Evolutionary conservation across 257 asterid genomes (phyloP), one percentile per base, ranked within the genome.

Genomic region (Catharanthus roseus): DNA sequence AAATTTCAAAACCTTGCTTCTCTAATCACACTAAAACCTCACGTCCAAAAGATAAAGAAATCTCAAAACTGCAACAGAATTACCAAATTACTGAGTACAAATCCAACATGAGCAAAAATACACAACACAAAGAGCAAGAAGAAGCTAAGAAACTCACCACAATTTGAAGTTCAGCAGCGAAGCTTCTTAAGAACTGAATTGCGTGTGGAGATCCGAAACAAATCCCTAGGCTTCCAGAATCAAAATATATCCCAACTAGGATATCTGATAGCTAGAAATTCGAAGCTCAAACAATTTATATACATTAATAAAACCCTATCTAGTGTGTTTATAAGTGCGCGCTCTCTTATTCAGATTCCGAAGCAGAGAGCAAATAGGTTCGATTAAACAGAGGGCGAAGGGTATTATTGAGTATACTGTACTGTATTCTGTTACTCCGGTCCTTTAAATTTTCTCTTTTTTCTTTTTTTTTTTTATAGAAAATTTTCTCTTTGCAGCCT

Each of bases 221-320:
- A 45, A 73, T 36, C 72, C 72, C 50, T 39, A 13, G 21, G 11
- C 39, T 66, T 39, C 29, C 42, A 50, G 51, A 44, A n/a, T 34
- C 65, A 54, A 41, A 58, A 28, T 2, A 10, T 29, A 16, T 44
- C 15, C 19, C 42, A 66, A 4, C 29, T 47, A 13, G 2, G 24
- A 38, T 18, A 41, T 50, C 24, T 8, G 38, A 44, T 49, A 39
- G 45, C 31, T 6, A 28, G 6, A 4, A 64, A 21, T 49, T 39
- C 41, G 49, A 21, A 53, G 67, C 33, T 72, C 21, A 6, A 36
- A 11, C 31, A 13, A 53, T 74, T 15, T 24, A 44, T 57, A 28
- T 28, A 26, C 39, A 42, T 41, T 0, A 24, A 66, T 19, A 54
- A 74, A 74, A 67, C 73, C 78, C 78, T 74, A 74, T 51, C 23